phyloP scores from a whole-genome alignment of 495 filamentous ascomycete genomes.

The Daldinia bambusicola region DNA sequence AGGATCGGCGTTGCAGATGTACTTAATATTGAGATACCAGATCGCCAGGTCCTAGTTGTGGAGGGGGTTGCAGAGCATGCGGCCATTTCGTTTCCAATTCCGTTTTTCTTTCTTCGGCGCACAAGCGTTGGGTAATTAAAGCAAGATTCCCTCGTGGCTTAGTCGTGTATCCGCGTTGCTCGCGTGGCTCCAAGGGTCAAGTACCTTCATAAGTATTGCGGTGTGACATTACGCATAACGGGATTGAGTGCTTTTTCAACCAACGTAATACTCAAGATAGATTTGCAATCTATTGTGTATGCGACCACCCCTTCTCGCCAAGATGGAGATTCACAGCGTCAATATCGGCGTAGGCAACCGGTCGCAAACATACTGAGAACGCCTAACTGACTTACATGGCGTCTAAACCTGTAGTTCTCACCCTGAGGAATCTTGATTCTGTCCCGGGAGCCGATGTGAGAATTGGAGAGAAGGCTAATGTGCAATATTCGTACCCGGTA shows the following conservation, averaged over 20 bases:
- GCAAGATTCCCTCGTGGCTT: slow-evolving; percentile 37
- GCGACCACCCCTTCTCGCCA: background rate
- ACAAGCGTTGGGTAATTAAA: slow-evolving; percentile 12
- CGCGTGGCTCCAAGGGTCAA: slow-evolving; percentile 27
- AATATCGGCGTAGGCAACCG: background rate
- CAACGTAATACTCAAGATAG: background rate
- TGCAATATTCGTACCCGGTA: slow-evolving; percentile 16
- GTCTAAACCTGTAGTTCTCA: background rate
- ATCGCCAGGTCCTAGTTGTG: slow-evolving; percentile 12
- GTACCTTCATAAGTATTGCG: slow-evolving; percentile 18
- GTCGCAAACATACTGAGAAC: background rate
- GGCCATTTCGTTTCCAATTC: slow-evolving; percentile 31
- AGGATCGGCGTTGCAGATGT: slow-evolving; percentile 37
- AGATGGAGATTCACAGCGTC: background rate
- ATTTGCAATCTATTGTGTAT: background rate
- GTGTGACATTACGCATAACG: slow-evolving; percentile 4
- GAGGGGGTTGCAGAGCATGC: slow-evolving; percentile 32
- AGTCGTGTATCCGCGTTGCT: slow-evolving; percentile 38
- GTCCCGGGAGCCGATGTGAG: background rate
- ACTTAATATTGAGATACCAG: slow-evolving; percentile 17
- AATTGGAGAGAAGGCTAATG: background rate
- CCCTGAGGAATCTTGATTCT: background rate
- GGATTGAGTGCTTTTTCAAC: background rate
- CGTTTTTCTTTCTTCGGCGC: slow-evolving; percentile 15
- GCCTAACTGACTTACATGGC: background rate